Conservation (phyloP, 2,329 filamentous ascomycete genomes). For the Cladorrhinum sp. region DNA sequence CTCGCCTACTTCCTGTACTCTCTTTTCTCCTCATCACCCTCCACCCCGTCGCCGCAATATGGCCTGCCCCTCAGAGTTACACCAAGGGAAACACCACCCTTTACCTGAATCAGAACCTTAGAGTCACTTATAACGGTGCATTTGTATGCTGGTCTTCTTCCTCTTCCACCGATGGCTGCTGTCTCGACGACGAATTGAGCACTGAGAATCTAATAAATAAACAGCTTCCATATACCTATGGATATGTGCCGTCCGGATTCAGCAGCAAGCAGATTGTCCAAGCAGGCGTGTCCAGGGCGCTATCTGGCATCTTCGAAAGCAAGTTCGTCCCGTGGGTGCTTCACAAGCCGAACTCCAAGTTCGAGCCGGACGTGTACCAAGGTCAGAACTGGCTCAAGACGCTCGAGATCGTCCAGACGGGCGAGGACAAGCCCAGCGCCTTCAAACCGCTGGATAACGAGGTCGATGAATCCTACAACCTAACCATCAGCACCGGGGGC, state of each 20-base stretch:
- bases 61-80: constrained; percentile 53
- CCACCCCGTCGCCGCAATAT: constrained; percentile 49
- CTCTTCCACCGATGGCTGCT: constrained; percentile 26
- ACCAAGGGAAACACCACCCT: constrained; percentile 51
- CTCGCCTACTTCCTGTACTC: constrained; percentile 31
- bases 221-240: constrained; percentile 49
- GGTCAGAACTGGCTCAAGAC: constrained; percentile 51
- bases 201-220: constrained; percentile 35
- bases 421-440: constrained; percentile 48
- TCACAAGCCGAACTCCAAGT: constrained; percentile 58
- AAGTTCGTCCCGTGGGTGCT: constrained; percentile 79
- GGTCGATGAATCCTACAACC: constrained; percentile 72
- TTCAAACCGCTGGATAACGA: constrained; percentile 60
- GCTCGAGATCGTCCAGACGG: constrained; percentile 62
- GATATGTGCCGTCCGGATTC: constrained; percentile 43
- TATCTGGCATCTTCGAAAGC: constrained; percentile 62
- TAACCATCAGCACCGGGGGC: constrained; percentile 58
- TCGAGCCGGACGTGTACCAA: constrained; percentile 55
- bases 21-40: constrained; percentile 40
- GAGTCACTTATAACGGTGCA: constrained; percentile 57
- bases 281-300: constrained; percentile 56
- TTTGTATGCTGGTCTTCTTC: constrained; percentile 48
- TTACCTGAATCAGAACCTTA: constrained; percentile 50
- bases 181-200: constrained; percentile 22
- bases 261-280: constrained; percentile 53